These are phyloP conservation scores for Nannizziopsis barbatae DNA, from an alignment of 2,329 filamentous ascomycete species.

Conservation along the genomic window DNA sequence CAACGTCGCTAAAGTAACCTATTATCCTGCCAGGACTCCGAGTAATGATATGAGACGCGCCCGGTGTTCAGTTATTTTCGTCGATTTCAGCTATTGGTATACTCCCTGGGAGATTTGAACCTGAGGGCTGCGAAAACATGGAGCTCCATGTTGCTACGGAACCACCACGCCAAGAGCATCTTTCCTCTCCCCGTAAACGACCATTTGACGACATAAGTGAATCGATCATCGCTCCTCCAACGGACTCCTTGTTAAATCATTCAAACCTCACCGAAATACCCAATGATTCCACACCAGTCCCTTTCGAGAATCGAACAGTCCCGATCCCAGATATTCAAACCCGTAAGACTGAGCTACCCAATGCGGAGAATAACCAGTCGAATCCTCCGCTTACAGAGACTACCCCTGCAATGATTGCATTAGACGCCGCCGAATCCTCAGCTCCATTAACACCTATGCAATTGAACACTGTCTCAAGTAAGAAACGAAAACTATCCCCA, in stretches of 20 bases:
- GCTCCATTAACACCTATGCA: conserved; percentile 12
- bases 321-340: too few species aligned
- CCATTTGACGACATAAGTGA: conserved; percentile 23
- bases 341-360: neutral
- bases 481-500: conserved; percentile 27
- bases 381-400: neutral
- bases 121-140: too few species aligned
- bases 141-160: conserved; percentile 7
- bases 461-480: conserved; percentile 16
- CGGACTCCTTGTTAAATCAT: neutral
- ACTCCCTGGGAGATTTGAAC: neutral
- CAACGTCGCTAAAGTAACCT: too few species aligned
- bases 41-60: too few species aligned
- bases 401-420: neutral
- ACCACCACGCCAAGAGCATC: conserved; percentile 4
- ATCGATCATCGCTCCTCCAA: neutral
- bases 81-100: neutral
- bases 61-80: too few species aligned
- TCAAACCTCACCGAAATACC: neutral
- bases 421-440: conserved; percentile 9
- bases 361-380: neutral
- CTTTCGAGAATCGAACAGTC: too few species aligned
- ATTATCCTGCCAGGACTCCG: too few species aligned
- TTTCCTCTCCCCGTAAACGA: conserved; percentile 21
- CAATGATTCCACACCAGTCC: too few species aligned